Conservation (phyloP, 345 rosid genomes). For the Brassica incana region DNA sequence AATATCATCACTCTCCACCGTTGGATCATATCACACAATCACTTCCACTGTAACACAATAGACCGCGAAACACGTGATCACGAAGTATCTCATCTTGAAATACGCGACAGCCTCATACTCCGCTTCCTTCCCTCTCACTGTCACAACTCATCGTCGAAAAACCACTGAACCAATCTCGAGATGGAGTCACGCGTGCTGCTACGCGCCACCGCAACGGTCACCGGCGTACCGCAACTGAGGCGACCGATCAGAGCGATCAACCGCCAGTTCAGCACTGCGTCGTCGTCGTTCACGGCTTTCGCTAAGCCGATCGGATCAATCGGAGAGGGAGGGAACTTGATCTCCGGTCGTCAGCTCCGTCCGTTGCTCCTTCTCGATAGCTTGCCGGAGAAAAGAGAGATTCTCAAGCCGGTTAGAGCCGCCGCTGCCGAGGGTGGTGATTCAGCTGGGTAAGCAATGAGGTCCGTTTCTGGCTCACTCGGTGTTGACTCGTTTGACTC, state of each 20-base stretch:
- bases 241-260: constrained; percentile 36
- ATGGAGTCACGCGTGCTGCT: constrained; percentile 91
- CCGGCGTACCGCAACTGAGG: constrained; percentile 48
- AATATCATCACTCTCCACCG: constrained; percentile 11
- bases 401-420: constrained; percentile 53
- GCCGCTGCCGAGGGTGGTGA: constrained; percentile 81
- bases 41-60: neutral
- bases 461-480: constrained; percentile 50
- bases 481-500: constrained; percentile 44
- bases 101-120: neutral
- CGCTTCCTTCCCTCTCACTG: constrained; percentile 1
- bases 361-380: constrained; percentile 63
- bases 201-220: constrained; percentile 52
- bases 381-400: constrained; percentile 42
- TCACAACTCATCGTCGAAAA: constrained; percentile 26
- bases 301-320: constrained; percentile 54
- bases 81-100: neutral
- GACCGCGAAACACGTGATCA: neutral
- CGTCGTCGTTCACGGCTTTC: constrained; percentile 8
- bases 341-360: constrained; percentile 86
- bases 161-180: neutral
- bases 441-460: constrained; percentile 98
- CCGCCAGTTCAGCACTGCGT: constrained; percentile 25
- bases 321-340: constrained; percentile 71
- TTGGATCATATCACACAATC: constrained; percentile 1